Base-by-base conservation (phyloP, 2,329 filamentous ascomycete genomes). In the Dendryphion nanum region DNA sequence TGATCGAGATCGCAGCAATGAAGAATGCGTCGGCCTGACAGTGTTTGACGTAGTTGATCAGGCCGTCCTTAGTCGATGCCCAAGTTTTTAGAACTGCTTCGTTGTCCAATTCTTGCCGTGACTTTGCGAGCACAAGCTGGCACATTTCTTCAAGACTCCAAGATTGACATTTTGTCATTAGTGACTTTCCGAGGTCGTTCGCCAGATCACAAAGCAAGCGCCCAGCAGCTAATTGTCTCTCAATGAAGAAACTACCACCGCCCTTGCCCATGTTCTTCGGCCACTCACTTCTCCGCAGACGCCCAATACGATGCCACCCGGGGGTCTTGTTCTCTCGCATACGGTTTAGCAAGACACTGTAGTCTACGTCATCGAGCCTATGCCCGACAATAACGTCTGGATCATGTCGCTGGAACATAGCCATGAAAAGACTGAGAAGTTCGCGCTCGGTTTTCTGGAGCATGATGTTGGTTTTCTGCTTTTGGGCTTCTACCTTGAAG, bases 141-240 rank as follows among this genome's bases (percentile, higher is more conserved):
- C 89, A 95, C 90, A 98, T 98, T 66, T 98, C 93, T 2, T 91
- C 94, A 65, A 98, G 75, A 64, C 86, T 95, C 93, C 93, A 98
- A 3, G 90, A 95, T 66, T 96, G 91, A 65, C 93, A 98, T 70
- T 95, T 95, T 55, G 80, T 83, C 91, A 97, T 97, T 49, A 89
- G 80, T 8, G 91, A 96, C 73, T 96, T 97, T 65, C 93, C 93
- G 59, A 94, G 87, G 53, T 98, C 93, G 63, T 98, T 98, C 41
- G 85, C 89, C 42, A 97, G 74, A 70, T 98, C 93, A 63, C 93
- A 97, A 40, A 97, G 78, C 43, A 98, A 73, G 53, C 93, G 84
- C 28, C 93, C 93, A 45, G 90, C 81, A 50, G 95, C 85, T 40
- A 98, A 69, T 59, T 95, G 88, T 42, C 91, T 83, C 65, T 98